Percentiles rank a stretch among this genome's conserved stretches.
phyloP scores from a whole-genome alignment of 306 rosid genomes.

The Glycyrrhiza uralensis region DNA sequence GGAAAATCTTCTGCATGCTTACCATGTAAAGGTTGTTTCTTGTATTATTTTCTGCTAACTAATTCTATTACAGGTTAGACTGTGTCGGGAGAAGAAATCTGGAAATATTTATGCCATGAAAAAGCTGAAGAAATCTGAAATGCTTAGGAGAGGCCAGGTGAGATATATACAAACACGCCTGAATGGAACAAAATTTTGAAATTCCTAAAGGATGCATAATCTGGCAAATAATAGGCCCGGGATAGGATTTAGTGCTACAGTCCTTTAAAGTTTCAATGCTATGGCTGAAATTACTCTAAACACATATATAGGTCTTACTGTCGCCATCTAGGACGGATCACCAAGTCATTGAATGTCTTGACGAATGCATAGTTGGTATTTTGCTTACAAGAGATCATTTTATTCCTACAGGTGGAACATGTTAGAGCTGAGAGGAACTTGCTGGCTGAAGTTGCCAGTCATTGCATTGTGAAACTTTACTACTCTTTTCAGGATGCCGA shows the following conservation, averaged over 20 bases:
- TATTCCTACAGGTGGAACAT: conserved; percentile 79
- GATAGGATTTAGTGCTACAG: neutral
- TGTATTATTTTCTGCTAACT: conserved; percentile 27
- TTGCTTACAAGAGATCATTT: conserved; percentile 16
- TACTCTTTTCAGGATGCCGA: conserved; percentile 97
- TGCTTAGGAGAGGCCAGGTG: conserved; percentile 99
- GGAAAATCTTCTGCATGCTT: conserved; percentile 7
- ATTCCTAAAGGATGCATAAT: conserved; percentile 1
- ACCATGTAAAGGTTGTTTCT: conserved; percentile 7
- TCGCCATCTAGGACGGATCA: conserved; percentile 17
- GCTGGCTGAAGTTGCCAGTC: conserved; percentile 98
- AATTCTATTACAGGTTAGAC: conserved; percentile 68
- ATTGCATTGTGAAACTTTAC: conserved; percentile 96
- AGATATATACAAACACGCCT: conserved; percentile 25
- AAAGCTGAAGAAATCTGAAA: conserved; percentile 96
- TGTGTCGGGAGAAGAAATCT: conserved; percentile 99
- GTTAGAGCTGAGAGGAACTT: conserved; percentile 98
- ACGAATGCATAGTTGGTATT: neutral
- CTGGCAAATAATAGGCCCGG: neutral
- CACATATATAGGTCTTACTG: neutral
- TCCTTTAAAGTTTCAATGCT: conserved; percentile 1
- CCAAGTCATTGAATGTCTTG: conserved; percentile 24
- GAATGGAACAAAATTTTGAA: conserved; percentile 17
- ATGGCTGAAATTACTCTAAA: conserved; percentile 1
- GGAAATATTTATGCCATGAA: conserved; percentile 98